Conservation (phyloP, 768 basidiomycete species). For the Leccinum barrowsii region DNA sequence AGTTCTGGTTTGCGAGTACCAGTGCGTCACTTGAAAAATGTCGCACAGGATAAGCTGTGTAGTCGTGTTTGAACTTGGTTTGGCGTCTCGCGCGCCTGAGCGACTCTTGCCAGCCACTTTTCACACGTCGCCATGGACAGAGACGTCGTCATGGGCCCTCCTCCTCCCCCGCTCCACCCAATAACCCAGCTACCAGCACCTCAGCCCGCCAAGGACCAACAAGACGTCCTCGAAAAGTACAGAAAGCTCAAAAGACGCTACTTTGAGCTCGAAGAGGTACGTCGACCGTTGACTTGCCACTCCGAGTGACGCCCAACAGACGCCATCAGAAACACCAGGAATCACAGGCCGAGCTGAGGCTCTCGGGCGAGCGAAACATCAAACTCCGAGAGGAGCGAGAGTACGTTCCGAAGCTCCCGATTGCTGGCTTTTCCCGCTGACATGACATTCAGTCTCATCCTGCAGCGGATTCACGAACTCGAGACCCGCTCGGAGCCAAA, state of each 20-base stretch:
- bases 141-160: slow-evolving; percentile 52
- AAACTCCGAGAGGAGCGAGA: slow-evolving; percentile 60
- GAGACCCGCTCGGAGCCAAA: slow-evolving; percentile 40
- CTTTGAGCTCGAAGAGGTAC: slow-evolving; percentile 68
- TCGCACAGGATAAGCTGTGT: slow-evolving; percentile 21
- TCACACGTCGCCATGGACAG: slow-evolving; percentile 36
- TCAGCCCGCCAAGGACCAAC: slow-evolving; percentile 35
- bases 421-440: background rate
- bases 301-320: background rate
- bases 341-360: slow-evolving; percentile 49
- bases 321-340: slow-evolving; percentile 55
- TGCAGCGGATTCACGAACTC: slow-evolving; percentile 61
- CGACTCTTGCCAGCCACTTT: slow-evolving; percentile 17
- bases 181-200: slow-evolving; percentile 26
- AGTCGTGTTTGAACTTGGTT: slow-evolving; percentile 35
- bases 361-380: slow-evolving; percentile 61
- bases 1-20: background rate
- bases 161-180: slow-evolving; percentile 36
- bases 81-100: slow-evolving; percentile 24
- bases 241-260: slow-evolving; percentile 61
- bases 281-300: slow-evolving; percentile 18
- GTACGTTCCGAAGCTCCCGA: slow-evolving; percentile 37
- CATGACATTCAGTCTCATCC: slow-evolving; percentile 40
- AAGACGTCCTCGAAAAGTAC: slow-evolving; percentile 60
- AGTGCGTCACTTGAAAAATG: background rate